Evolutionary conservation across 2,329 filamentous ascomycete species (phyloP), one percentile per base, ranked within the genome.

Genomic region (Hymenoscyphus repandus): DNA sequence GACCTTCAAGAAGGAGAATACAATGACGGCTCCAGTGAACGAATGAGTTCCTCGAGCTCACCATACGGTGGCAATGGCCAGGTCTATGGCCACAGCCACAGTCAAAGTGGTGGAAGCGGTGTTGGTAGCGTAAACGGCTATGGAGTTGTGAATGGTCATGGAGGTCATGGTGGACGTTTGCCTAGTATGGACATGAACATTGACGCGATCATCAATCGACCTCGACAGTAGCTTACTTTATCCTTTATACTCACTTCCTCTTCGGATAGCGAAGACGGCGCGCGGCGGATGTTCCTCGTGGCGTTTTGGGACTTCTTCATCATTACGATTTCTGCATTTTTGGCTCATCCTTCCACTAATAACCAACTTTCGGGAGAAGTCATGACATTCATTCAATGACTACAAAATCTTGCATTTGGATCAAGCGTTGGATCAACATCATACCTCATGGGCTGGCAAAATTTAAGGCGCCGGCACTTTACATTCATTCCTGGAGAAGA

Each of bases 101-200:
- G 45, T 30, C 46, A 51, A 18, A 56, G 53, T 42, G 54, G 36
- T 3, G 52, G 52, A 2, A 55, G 53, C 33, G 55, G 40, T 3
- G 55, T 44, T 10, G 50, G 36, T 6, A 45, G 48, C n/a, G 11
- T 52, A 18, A 41, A 41, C 4, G 53, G 42, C 12, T 27, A 36
- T 30, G 41, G 20, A 34, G n/a, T 42, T 33, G 34, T 27, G 45
- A 31, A 42, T 22, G 43, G 31, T 12, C 46, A 49, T 44, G 37
- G 42, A 17, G 49, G 49, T 15, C 39, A 45, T 37, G 41, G 41
- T 31, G 72, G 74, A 57, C 67, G 79, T 38, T 69, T 80, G 49
- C 71, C 79, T 5, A 78, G 76, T 55, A 74, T 76, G 44, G 79
- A 82, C 58, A 82, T 83, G 78, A 78, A 77, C 20, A 82, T 84